phyloP scores from a whole-genome alignment of 257 asterid genomes.

The Euphrasia confusa region DNA sequence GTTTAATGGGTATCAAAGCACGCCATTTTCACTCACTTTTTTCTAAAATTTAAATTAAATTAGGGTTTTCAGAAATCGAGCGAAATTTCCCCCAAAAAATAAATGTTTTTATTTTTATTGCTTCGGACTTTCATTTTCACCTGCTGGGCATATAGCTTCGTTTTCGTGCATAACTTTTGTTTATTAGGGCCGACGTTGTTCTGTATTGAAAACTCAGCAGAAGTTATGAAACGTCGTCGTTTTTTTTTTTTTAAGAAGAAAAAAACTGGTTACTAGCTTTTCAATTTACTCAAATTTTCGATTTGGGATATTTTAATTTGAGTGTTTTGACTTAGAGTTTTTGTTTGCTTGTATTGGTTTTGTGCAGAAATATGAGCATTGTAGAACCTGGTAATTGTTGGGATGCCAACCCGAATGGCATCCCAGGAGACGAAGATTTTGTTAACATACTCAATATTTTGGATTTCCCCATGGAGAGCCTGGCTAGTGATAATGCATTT shows the following conservation, averaged over 20 bases:
- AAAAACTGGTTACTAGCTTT: background rate
- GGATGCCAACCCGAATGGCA: constrained; percentile 30
- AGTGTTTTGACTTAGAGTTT: background rate
- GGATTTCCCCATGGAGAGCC: constrained; percentile 61
- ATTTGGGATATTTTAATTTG: background rate
- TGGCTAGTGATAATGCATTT: constrained; percentile 38
- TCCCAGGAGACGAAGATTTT: constrained; percentile 35
- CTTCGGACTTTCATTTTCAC: background rate
- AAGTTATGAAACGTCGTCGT: constrained; percentile 1
- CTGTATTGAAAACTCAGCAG: constrained; percentile 4
- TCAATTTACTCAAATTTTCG: background rate
- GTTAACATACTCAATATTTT: constrained; percentile 37
- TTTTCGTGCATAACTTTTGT: background rate
- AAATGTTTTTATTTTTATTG: background rate
- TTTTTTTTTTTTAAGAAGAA: background rate
- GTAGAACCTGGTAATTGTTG: constrained; percentile 38
- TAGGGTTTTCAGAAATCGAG: background rate
- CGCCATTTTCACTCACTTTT: background rate
- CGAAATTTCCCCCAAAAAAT: background rate
- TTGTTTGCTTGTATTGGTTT: background rate
- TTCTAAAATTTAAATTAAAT: background rate
- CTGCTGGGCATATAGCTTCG: background rate
- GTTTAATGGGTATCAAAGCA: background rate
- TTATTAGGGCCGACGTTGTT: background rate
- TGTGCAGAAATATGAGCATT: constrained; percentile 29